Percentiles rank a stretch among this genome's conserved stretches.
Conservation (phyloP, 306 rosid species). For the Ochetophila trinervis region DNA sequence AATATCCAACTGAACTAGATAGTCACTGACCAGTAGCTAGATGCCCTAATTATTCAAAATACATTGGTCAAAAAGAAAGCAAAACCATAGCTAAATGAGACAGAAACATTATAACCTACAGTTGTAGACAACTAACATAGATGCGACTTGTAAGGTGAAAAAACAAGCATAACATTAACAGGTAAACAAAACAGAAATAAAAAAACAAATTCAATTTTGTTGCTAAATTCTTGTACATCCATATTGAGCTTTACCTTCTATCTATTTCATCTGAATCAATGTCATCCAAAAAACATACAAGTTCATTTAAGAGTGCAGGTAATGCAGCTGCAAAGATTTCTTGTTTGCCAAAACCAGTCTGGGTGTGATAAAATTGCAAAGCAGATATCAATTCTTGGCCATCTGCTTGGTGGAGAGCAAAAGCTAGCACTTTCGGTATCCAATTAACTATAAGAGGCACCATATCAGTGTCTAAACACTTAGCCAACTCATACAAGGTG, state of each 20-base stretch:
- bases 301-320: constrained; percentile 83
- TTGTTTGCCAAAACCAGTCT: constrained; percentile 66
- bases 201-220: not conserved
- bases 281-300: constrained; percentile 79
- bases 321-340: constrained; percentile 84
- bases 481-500: constrained; percentile 69
- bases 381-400: constrained; percentile 55
- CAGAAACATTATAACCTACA: constrained; percentile 4
- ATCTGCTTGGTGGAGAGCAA: constrained; percentile 73
- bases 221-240: not conserved
- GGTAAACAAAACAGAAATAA: not conserved
- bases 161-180: constrained; percentile 13
- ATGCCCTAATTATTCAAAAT: constrained; percentile 21
- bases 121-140: constrained; percentile 3
- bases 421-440: constrained; percentile 97
- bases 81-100: constrained; percentile 21
- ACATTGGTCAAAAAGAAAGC: constrained; percentile 10
- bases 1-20: not conserved
- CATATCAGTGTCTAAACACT: constrained; percentile 66
- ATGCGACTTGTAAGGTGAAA: not conserved
- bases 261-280: constrained; percentile 68
- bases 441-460: constrained; percentile 56
- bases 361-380: constrained; percentile 75
- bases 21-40: constrained; percentile 11
- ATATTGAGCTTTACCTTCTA: constrained; percentile 49